These are phyloP conservation scores for Saturnispora halmiae DNA, from an alignment of 805 yeast genomes.

Conservation along the genomic window DNA sequence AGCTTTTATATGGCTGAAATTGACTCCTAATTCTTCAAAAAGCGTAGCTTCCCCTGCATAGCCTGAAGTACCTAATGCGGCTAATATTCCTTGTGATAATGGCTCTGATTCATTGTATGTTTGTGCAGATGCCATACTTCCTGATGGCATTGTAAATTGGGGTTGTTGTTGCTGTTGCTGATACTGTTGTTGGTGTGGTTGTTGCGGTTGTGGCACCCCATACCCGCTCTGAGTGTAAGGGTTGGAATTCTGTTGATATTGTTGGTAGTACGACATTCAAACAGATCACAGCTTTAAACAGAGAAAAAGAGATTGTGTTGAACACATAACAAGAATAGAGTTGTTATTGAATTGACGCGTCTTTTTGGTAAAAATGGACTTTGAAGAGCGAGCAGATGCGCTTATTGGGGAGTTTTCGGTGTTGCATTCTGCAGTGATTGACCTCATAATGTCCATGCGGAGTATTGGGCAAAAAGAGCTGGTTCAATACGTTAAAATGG, in stretches of 20 bases:
- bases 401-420: conserved; percentile 1
- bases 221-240: conserved; percentile 5
- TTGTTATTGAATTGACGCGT: no score
- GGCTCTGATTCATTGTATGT: conserved; percentile 6
- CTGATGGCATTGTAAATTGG: conserved; percentile 5
- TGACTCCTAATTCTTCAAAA: conserved; percentile 87
- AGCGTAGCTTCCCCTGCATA: conserved; percentile 93
- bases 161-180: conserved; percentile 7
- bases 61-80: conserved; percentile 89
- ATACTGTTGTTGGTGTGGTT: conserved; percentile 5
- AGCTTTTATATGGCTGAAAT: conserved; percentile 74
- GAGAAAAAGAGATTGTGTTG: background rate
- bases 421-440: conserved; percentile 15
- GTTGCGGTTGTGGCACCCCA: no score
- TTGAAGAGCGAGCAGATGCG: conserved; percentile 1
- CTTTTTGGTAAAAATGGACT: background rate
- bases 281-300: background rate
- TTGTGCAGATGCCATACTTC: conserved; percentile 5
- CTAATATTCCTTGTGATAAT: conserved; percentile 53
- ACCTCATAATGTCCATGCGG: conserved; percentile 14
- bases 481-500: conserved; percentile 8
- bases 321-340: background rate
- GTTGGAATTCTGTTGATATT: conserved; percentile 15
- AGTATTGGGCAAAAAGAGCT: conserved; percentile 7
- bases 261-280: conserved; percentile 33